Base-by-base conservation (phyloP, 306 rosid genomes). In the Trifolium subterraneum region DNA sequence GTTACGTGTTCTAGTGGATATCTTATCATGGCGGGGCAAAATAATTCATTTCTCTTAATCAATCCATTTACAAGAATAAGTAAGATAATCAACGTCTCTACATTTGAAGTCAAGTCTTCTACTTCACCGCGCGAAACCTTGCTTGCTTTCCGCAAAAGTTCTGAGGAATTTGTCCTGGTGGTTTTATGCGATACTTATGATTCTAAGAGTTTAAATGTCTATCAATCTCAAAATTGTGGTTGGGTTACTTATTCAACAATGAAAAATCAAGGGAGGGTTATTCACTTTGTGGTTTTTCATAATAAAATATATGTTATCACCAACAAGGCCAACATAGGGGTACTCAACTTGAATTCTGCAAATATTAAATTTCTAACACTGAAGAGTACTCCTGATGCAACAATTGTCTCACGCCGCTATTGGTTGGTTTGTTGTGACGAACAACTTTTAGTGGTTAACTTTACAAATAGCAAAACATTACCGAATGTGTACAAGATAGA, bases 361-460 rank as follows among this genome's bases (percentile, higher is more conserved):
- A 44, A 44, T 12, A 44, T 44, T 12, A 44, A 44, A 12, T 44
- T 44, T 44, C 50, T 44, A 12, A 12, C 12, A 12, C 50, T 44
- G n/a, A 44, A 44, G 50, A 44, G 14, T 44, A 44, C 50, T 44
- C 48, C 48, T 4, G 1, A 11, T 13, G 14, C 5, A 12, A 44
- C 1, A 13, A 11, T 12, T 29, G 4, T 0, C 7, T 6, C 0
- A 29, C 6, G 4, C 33, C 0, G 0, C 1, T 1, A 6, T 29
- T 29, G 33, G 33, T 29, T 29, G 33, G 33, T 29, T 29, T 29
- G 5, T 29, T 29, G 33, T 29, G 33, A 29, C 6, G 33, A 29
- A 6, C 6, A 29, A 29, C 33, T 29, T 29, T 29, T 29, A 29
- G 4, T 29, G 33, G 33, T 29, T 29, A 6, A 29, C 4, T 29